phyloP scores from a whole-genome alignment of 805 yeast species.

The Wickerhamomyces bovis region DNA sequence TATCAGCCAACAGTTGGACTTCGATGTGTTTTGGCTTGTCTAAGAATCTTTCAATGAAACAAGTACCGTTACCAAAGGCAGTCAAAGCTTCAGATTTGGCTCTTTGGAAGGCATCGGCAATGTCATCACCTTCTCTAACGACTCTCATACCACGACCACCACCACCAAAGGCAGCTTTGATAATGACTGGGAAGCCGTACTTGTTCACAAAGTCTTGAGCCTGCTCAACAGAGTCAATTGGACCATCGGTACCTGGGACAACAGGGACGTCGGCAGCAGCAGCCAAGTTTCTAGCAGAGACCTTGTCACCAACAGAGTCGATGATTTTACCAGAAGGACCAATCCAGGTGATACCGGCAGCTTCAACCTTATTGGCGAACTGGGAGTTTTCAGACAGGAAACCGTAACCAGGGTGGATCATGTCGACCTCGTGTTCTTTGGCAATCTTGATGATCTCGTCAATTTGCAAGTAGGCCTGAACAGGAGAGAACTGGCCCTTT shows the following conservation, averaged over 20 bases:
- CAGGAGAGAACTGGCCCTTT: constrained; percentile 88
- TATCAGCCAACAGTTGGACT: constrained; percentile 92
- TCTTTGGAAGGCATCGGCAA: constrained; percentile 85
- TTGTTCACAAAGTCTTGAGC: constrained; percentile 74
- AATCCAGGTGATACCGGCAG: constrained; percentile 89
- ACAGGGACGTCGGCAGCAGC: constrained; percentile 77
- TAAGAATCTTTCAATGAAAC: constrained; percentile 92
- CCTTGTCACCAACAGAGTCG: constrained; percentile 96
- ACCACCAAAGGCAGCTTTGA: constrained; percentile 99
- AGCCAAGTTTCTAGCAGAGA: constrained; percentile 87
- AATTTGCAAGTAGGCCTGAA: constrained; percentile 90
- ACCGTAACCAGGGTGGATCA: constrained; percentile 94
- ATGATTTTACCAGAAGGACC: constrained; percentile 88
- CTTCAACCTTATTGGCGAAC: constrained; percentile 87
- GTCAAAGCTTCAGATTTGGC: constrained; percentile 92
- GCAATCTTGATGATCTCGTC: constrained; percentile 93
- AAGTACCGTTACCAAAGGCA: constrained; percentile 97
- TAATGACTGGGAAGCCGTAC: constrained; percentile 93
- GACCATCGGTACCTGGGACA: constrained; percentile 98
- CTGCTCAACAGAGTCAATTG: constrained; percentile 73
- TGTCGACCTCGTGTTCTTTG: constrained; percentile 65
- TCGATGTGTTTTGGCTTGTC: constrained; percentile 97
- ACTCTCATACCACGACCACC: constrained; percentile 99
- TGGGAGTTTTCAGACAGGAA: constrained; percentile 88
- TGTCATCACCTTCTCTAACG: constrained; percentile 91